Evolutionary conservation across 352 stramenopile species (phyloP), one percentile per base, ranked within the genome.

Genomic region (Globisporangium cylindrosporum): DNA sequence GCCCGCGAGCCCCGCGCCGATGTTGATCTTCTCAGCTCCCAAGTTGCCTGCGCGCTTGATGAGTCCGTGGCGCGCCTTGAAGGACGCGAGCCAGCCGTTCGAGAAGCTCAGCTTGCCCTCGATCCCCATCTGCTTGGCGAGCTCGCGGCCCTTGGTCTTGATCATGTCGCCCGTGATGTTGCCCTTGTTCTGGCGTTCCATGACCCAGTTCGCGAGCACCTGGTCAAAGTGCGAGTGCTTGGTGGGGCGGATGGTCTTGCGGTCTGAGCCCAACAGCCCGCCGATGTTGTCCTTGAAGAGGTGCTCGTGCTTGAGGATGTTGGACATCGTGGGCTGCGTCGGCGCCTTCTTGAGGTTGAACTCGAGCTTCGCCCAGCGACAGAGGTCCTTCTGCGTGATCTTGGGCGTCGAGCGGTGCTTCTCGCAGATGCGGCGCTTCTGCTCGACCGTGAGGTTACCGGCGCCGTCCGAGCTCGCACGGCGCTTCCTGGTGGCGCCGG

Each of bases 81-180:
- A 95, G 22, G 81, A 92, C 61, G 84, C 85, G 58, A 95, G 73
- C 88, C 88, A 95, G 46, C 88, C 88, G 68, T 95, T 95, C 4
- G 88, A 95, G 73, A 94, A 95, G 56, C 84, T 84, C 4, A 95
- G 69, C 62, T 94, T 93, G 38, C 84, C 86, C 24, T 93, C 84
- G 12, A 94, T 74, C 0, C 81, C 82, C 86, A 95, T 94, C 62
- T 94, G 86, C 74, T 92, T 92, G 63, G 82, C 79, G 25, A 95
- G 73, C 61, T 95, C 86, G 27, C 86, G 81, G 38, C 86, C 88
- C 53, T 94, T 95, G 49, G 78, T 82, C 75, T 94, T 94, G 77
- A 95, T 93, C 80, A 93, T 92, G 68, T 95, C 88, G 36, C 88
- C 88, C n/a, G 88, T 94, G 70, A 95, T 91, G 73, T 89, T 94